A percentile compares a stretch with the other conserved stretches of the same genome.
Evolutionary conservation across 805 yeast genomes (phyloP).

Genomic region (Kazachstania viticola): DNA sequence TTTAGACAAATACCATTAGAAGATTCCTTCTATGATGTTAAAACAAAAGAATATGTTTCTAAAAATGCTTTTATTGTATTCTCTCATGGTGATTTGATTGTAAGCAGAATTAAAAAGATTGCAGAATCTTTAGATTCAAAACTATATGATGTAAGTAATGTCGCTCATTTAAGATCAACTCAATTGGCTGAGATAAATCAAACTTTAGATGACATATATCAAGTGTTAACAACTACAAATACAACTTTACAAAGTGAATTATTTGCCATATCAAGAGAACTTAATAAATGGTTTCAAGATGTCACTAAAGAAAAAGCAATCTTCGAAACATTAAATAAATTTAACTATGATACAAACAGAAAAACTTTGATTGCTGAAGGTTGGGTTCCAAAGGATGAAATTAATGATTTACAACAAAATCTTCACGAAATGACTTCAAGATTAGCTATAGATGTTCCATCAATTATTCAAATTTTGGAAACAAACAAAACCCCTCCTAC

Average conservation of each 20-base stretch:
- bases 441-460: conserved; percentile 27
- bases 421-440: conserved; percentile 30
- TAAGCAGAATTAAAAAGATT: conserved; percentile 50
- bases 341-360: conserved; percentile 57
- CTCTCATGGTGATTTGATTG: conserved; percentile 54
- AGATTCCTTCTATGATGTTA: conserved; percentile 45
- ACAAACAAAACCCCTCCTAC: conserved; percentile 66
- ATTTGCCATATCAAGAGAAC: conserved; percentile 50
- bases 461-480: conserved; percentile 45
- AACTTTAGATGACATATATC: conserved; percentile 36
- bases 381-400: conserved; percentile 55
- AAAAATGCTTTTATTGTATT: conserved; percentile 58
- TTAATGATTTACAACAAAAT: conserved; percentile 33
- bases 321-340: conserved; percentile 47
- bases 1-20: conserved; percentile 46
- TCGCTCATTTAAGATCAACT: conserved; percentile 27
- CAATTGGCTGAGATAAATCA: conserved; percentile 30
- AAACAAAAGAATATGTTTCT: conserved; percentile 35
- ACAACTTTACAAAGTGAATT: conserved; percentile 53
- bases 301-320: conserved; percentile 47
- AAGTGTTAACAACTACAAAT: conserved; percentile 38
- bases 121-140: conserved; percentile 59
- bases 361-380: conserved; percentile 63
- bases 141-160: conserved; percentile 44
- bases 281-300: conserved; percentile 45